Evolutionary conservation across 2,329 filamentous ascomycete species (phyloP).

Genomic region (Balansia obtecta): DNA sequence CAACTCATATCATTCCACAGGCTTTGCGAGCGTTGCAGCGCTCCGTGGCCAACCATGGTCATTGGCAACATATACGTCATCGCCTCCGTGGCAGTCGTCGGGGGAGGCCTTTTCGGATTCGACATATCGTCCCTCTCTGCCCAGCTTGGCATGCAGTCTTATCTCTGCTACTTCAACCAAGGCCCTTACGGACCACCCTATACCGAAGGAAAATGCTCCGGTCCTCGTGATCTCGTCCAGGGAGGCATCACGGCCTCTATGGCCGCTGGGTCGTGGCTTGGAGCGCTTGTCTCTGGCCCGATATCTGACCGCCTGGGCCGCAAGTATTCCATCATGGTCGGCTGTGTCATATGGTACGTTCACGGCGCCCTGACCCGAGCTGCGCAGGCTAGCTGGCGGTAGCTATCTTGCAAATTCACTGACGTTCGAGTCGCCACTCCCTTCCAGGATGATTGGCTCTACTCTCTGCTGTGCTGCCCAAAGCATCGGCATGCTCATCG

Average conservation of each 20-base stretch:
- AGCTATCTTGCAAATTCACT: background rate
- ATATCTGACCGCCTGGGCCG: constrained; percentile 37
- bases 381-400: no score
- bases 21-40: background rate
- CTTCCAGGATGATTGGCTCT: constrained; percentile 33
- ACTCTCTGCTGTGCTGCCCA: constrained; percentile 31
- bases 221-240: constrained; percentile 29
- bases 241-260: constrained; percentile 40
- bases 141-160: constrained; percentile 22
- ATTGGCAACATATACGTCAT: constrained; percentile 25
- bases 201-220: constrained; percentile 18
- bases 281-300: constrained; percentile 34
- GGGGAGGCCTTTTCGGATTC: constrained; percentile 47
- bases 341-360: constrained; percentile 36
- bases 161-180: constrained; percentile 27
- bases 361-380: background rate
- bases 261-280: constrained; percentile 38
- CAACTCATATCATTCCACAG: no score
- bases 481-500: constrained; percentile 37
- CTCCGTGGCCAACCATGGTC: constrained; percentile 11
- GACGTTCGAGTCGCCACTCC: background rate
- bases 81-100: constrained; percentile 23
- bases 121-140: constrained; percentile 51
- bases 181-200: constrained; percentile 20
- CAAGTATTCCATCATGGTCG: constrained; percentile 38